Conservation (phyloP, 2,329 filamentous ascomycete species). For the Ceratocystis lukuohia region DNA sequence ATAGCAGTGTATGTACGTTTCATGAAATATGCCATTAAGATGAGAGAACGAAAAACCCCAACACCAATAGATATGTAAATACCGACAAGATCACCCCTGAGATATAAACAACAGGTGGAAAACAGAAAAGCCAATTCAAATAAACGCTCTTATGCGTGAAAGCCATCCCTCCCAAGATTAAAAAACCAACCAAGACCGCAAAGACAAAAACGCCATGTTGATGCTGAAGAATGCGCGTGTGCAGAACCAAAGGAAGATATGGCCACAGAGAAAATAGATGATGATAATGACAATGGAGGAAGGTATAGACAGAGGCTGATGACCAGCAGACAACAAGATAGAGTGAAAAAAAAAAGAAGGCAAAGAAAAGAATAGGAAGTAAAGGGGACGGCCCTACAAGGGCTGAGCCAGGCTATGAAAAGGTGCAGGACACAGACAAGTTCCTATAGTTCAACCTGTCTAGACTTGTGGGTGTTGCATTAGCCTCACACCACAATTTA, state of each 20-base stretch:
- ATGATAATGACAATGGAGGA: conserved; percentile 8
- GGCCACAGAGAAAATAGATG: conserved; percentile 6
- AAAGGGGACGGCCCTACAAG: conserved; percentile 2
- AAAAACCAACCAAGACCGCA: conserved; percentile 2
- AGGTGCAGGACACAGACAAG: background rate
- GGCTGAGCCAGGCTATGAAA: background rate
- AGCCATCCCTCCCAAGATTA: background rate
- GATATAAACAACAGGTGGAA: background rate
- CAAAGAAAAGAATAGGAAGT: conserved; percentile 7
- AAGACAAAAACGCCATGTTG: conserved; percentile 8
- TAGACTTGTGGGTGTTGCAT: background rate
- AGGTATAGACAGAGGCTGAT: conserved; percentile 15
- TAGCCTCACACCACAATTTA: conserved; percentile 21
- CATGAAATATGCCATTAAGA: conserved; percentile 6
- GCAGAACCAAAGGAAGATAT: conserved; percentile 2
- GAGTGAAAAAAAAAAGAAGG: conserved; percentile 13
- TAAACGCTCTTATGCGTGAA: background rate
- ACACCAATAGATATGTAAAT: background rate
- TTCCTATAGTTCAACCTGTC: background rate
- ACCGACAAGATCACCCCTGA: background rate
- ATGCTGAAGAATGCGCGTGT: conserved; percentile 6
- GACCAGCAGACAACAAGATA: conserved; percentile 4
- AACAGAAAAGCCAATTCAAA: conserved; percentile 4
- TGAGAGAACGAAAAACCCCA: background rate
- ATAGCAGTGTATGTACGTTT: background rate